A percentile compares a stretch with the other conserved stretches of the same genome.
These are phyloP conservation scores for Colletotrichum theobromicola DNA, from an alignment of 2,329 filamentous ascomycete genomes.

Conservation along the genomic window DNA sequence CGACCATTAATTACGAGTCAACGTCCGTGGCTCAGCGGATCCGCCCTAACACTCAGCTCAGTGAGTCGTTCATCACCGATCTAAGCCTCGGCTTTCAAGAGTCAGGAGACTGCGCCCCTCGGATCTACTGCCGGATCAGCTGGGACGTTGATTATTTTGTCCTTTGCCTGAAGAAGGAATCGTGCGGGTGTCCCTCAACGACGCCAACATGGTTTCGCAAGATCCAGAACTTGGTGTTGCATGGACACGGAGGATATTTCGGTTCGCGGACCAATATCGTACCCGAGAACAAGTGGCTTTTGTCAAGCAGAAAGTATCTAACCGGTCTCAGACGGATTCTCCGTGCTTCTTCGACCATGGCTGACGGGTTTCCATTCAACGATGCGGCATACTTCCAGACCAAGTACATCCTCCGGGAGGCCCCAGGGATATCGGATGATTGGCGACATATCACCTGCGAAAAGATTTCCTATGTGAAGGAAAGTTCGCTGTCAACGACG, in stretches of 20 bases:
- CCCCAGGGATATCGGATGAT: neutral
- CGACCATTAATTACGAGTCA: neutral
- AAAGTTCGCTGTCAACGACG: accelerated
- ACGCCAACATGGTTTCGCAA: neutral
- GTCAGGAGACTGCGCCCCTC: neutral
- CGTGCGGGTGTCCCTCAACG: neutral
- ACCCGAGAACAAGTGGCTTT: neutral
- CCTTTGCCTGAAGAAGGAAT: neutral
- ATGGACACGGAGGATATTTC: neutral
- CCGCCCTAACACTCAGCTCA: neutral
- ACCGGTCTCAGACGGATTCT: neutral
- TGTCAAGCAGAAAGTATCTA: neutral
- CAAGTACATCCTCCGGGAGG: neutral
- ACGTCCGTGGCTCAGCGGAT: neutral
- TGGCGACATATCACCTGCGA: neutral
- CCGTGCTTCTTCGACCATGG: neutral
- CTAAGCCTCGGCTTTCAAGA: neutral
- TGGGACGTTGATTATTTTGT: neutral
- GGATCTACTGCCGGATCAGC: neutral
- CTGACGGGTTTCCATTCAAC: neutral
- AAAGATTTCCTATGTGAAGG: neutral
- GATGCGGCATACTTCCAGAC: neutral
- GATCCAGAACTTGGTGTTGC: neutral
- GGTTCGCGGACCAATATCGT: neutral
- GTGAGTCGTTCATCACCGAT: neutral